Conservation (phyloP, 495 filamentous ascomycete genomes). For the Aspergillus panamensis region DNA sequence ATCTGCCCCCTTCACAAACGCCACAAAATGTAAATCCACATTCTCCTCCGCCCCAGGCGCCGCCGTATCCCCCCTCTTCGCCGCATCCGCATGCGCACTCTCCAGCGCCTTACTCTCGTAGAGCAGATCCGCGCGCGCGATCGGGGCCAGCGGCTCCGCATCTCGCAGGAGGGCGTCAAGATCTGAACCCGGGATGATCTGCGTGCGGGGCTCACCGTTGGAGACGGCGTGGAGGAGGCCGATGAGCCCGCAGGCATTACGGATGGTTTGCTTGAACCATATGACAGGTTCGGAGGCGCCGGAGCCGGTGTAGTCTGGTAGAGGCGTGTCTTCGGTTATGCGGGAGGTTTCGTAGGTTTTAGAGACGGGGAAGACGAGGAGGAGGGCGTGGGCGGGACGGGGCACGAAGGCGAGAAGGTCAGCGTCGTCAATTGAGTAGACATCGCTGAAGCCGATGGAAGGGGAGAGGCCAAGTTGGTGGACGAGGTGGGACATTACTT, state of each 20-base stretch:
- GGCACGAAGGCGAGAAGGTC: constrained; percentile 77
- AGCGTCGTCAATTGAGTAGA: constrained; percentile 76
- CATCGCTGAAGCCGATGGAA: constrained; percentile 70
- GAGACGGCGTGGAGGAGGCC: constrained; percentile 70
- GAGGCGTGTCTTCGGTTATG: constrained; percentile 56
- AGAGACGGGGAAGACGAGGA: constrained; percentile 83
- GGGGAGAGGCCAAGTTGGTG: constrained; percentile 70
- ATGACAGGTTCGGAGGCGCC: constrained; percentile 60
- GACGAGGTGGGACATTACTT: constrained; percentile 73
- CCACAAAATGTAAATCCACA: constrained; percentile 79
- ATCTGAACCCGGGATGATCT: constrained; percentile 43
- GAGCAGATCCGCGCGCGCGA: constrained; percentile 63
- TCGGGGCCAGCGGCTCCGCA: constrained; percentile 44
- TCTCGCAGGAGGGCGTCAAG: constrained; percentile 46
- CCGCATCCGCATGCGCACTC: constrained; percentile 66
- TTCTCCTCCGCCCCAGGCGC: constrained; percentile 65
- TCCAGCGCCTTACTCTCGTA: constrained; percentile 71
- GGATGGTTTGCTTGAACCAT: constrained; percentile 92
- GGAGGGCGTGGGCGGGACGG: constrained; percentile 74
- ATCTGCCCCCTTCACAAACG: constrained; percentile 72
- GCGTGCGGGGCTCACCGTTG: constrained; percentile 54
- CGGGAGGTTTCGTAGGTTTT: constrained; percentile 64
- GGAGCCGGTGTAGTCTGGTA: constrained; percentile 48
- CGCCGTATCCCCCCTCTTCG: constrained; percentile 65
- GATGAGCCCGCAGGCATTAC: constrained; percentile 82